These are phyloP conservation scores for Pulveroboletus sp. DNA, from an alignment of 768 basidiomycete genomes.

Conservation along the genomic window DNA sequence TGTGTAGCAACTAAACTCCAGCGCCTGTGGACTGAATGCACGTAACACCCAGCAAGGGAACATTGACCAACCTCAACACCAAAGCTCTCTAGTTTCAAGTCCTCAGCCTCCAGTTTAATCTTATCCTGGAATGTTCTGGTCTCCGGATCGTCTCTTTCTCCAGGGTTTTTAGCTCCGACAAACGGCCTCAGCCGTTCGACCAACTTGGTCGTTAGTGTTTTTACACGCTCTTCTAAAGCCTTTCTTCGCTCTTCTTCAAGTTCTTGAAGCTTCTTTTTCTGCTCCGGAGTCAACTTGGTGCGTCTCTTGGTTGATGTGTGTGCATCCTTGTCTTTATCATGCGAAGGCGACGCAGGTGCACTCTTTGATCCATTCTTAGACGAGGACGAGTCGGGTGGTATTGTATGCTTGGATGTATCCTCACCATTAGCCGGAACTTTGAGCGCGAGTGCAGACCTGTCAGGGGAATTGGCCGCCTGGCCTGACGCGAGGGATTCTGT, in stretches of 20 bases:
- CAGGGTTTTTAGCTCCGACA: slow-evolving; percentile 84
- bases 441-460: slow-evolving; percentile 16
- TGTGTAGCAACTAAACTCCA: slow-evolving; percentile 64
- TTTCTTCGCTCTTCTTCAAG: slow-evolving; percentile 78
- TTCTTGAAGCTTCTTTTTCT: slow-evolving; percentile 75
- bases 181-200: slow-evolving; percentile 83
- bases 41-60: not conserved
- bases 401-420: slow-evolving; percentile 12
- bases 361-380: slow-evolving; percentile 20
- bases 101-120: slow-evolving; percentile 83
- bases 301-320: slow-evolving; percentile 28
- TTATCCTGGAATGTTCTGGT: slow-evolving; percentile 70
- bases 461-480: slow-evolving; percentile 4
- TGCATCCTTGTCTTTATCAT: slow-evolving; percentile 39
- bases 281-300: slow-evolving; percentile 69
- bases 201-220: slow-evolving; percentile 71
- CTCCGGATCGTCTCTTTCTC: slow-evolving; percentile 77
- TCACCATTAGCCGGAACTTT: slow-evolving; percentile 18
- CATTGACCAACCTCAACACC: slow-evolving; percentile 74
- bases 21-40: not conserved
- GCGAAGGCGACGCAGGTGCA: slow-evolving; percentile 21
- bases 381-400: slow-evolving; percentile 14
- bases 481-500: slow-evolving; percentile 5
- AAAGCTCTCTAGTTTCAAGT: slow-evolving; percentile 95
- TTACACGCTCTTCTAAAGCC: slow-evolving; percentile 74